Evolutionary conservation across 2,329 filamentous ascomycete genomes (phyloP).

Genomic region (Diplocarpon rosae): DNA sequence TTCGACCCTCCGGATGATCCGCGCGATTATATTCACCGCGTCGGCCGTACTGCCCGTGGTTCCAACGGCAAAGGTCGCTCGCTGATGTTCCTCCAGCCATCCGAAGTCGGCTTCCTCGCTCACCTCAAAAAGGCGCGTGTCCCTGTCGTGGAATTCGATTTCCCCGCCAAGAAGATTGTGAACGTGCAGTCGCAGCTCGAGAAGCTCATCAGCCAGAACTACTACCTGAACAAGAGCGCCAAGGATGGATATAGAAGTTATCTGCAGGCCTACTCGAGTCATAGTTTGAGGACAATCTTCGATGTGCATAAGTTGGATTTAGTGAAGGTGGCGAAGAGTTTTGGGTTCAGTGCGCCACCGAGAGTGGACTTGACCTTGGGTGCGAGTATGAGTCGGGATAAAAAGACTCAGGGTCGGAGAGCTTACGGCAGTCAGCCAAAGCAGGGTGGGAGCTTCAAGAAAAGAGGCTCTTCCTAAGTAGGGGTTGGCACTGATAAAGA

Average conservation of each 20-base stretch:
- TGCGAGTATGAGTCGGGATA: constrained; percentile 63
- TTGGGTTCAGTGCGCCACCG: constrained; percentile 68
- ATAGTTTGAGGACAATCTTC: constrained; percentile 72
- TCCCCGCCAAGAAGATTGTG: constrained; percentile 82
- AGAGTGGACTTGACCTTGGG: constrained; percentile 70
- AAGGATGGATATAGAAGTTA: constrained; percentile 79
- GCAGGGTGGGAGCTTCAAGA: constrained; percentile 35
- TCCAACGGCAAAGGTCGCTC: constrained; percentile 74
- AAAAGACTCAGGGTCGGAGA: constrained; percentile 55
- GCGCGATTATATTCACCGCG: constrained; percentile 87
- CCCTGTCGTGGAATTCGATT: constrained; percentile 91
- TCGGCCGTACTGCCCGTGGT: constrained; percentile 86
- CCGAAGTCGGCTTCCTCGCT: constrained; percentile 82
- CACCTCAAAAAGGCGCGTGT: constrained; percentile 87
- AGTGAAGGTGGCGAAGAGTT: constrained; percentile 73
- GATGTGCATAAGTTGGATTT: constrained; percentile 75
- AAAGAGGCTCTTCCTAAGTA: constrained; percentile 19
- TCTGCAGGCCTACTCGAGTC: constrained; percentile 87
- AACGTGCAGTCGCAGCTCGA: constrained; percentile 87
- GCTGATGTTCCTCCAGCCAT: constrained; percentile 86
- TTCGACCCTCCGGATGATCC: constrained; percentile 91
- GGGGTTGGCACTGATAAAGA: constrained; percentile 1
- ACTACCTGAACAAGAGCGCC: constrained; percentile 85
- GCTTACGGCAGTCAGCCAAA: constrained; percentile 71
- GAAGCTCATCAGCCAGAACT: constrained; percentile 89